phyloP scores from a whole-genome alignment of 345 rosid species.

The Microcos paniculata region DNA sequence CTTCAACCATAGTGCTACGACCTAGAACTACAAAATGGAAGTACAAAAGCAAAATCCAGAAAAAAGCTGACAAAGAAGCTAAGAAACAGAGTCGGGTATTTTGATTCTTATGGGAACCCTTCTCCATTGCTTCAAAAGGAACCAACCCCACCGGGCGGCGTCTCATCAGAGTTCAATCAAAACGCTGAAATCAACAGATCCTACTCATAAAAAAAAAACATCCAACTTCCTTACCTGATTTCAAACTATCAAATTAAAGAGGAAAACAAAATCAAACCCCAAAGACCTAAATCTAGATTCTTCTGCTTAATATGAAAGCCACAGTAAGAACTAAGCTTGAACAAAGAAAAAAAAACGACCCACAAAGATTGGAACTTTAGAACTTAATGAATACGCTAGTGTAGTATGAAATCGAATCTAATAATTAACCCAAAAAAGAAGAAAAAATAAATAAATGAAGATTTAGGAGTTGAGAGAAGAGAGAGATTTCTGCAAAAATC shows the following conservation, averaged over 20 bases:
- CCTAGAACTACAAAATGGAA: slow-evolving; percentile 67
- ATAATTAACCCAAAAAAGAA: background rate
- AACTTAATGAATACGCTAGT: background rate
- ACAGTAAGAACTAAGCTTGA: background rate
- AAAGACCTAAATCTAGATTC: slow-evolving; percentile 17
- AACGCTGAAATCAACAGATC: slow-evolving; percentile 11
- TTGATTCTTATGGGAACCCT: slow-evolving; percentile 56
- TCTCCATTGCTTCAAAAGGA: slow-evolving; percentile 53
- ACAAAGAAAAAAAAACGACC: background rate
- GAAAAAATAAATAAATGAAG: background rate
- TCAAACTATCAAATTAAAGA: background rate
- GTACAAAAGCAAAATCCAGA: slow-evolving; percentile 70
- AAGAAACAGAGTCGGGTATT: slow-evolving; percentile 52
- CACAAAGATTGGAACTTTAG: background rate
- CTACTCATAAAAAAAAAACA: slow-evolving; percentile 2
- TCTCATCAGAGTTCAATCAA: slow-evolving; percentile 46
- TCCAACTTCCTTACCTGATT: slow-evolving; percentile 20
- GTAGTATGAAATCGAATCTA: background rate
- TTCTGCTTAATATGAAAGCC: background rate
- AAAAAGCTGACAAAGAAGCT: slow-evolving; percentile 46
- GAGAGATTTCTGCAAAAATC: slow-evolving; percentile 5
- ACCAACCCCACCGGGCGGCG: slow-evolving; percentile 53
- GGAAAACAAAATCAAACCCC: background rate
- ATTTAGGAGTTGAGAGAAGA: background rate
- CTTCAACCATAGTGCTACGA: slow-evolving; percentile 22